Evolutionary conservation across 1,139 yeast species (phyloP).

Genomic region (Kazachstania sp.): DNA sequence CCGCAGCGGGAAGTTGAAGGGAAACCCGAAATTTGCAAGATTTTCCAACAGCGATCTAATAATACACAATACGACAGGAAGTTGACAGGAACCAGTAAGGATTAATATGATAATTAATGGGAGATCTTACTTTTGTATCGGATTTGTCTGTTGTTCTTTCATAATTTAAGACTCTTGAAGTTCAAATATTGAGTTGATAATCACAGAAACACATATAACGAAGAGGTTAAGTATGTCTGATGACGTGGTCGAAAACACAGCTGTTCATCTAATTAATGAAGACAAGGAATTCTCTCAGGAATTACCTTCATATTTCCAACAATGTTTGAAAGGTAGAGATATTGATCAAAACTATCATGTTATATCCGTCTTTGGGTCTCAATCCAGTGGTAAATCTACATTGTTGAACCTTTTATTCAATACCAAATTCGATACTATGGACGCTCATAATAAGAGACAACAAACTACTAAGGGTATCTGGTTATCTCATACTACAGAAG

Average conservation of each 20-base stretch:
- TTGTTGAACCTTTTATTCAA: conserved; percentile 76
- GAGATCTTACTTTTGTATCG: no score
- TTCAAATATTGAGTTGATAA: no score
- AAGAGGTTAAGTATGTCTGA: not conserved
- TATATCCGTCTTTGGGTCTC: conserved; percentile 93
- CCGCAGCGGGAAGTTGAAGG: no score
- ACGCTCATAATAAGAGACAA: conserved; percentile 58
- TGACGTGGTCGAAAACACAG: conserved; percentile 16
- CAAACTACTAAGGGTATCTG: conserved; percentile 95
- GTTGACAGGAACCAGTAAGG: no score
- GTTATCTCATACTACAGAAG: conserved; percentile 60
- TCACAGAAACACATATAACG: not conserved
- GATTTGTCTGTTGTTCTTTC: no score
- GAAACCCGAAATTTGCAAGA: no score
- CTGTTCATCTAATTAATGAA: conserved; percentile 72
- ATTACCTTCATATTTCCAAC: conserved; percentile 32
- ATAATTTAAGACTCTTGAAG: no score
- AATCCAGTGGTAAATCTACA: conserved; percentile 93
- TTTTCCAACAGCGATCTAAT: no score
- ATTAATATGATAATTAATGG: no score
- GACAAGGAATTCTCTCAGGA: conserved; percentile 50
- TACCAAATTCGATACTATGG: conserved; percentile 89
- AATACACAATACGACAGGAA: no score
- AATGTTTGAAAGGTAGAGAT: conserved; percentile 30
- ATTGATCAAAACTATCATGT: conserved; percentile 76